Percentiles rank a stretch among this genome's conserved stretches.
Conservation (phyloP, 192 early-diverging fungal species). For the Linnemannia hyalina region DNA sequence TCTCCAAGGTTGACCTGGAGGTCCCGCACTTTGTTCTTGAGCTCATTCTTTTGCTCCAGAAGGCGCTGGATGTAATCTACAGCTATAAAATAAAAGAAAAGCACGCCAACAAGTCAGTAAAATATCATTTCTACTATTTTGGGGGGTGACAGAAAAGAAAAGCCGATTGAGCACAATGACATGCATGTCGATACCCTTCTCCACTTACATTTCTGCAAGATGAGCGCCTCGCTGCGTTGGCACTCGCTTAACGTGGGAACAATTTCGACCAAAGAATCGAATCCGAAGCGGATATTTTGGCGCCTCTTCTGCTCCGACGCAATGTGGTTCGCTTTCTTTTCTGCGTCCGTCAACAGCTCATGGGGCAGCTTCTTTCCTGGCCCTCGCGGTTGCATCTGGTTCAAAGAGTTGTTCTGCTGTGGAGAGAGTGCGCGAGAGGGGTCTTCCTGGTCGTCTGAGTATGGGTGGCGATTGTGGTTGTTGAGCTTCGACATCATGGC, state of each 20-base stretch:
- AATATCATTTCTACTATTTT: background rate
- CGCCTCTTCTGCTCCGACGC: slow-evolving; percentile 94
- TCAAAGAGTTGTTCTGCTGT: slow-evolving; percentile 4
- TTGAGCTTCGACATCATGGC: background rate
- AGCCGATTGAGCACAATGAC: background rate
- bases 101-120: background rate
- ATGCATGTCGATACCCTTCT: background rate
- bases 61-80: slow-evolving; percentile 84
- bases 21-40: slow-evolving; percentile 65
- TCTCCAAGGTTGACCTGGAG: slow-evolving; percentile 65
- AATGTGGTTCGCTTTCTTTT: slow-evolving; percentile 96
- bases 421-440: slow-evolving; percentile 18
- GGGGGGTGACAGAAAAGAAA: background rate
- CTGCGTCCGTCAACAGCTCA: slow-evolving; percentile 88
- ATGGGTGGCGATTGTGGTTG: slow-evolving; percentile 4
- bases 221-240: slow-evolving; percentile 88
- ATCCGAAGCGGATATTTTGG: slow-evolving; percentile 91
- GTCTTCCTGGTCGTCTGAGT: slow-evolving; percentile 3
- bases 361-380: slow-evolving; percentile 61
- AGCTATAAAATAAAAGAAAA: slow-evolving; percentile 54
- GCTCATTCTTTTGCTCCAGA: slow-evolving; percentile 70
- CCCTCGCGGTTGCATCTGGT: slow-evolving; percentile 12
- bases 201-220: slow-evolving; percentile 80
- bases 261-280: slow-evolving; percentile 90
- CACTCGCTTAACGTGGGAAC: slow-evolving; percentile 86